Conservation (phyloP, 2,329 filamentous ascomycete species). For the Fusarium sp. region DNA sequence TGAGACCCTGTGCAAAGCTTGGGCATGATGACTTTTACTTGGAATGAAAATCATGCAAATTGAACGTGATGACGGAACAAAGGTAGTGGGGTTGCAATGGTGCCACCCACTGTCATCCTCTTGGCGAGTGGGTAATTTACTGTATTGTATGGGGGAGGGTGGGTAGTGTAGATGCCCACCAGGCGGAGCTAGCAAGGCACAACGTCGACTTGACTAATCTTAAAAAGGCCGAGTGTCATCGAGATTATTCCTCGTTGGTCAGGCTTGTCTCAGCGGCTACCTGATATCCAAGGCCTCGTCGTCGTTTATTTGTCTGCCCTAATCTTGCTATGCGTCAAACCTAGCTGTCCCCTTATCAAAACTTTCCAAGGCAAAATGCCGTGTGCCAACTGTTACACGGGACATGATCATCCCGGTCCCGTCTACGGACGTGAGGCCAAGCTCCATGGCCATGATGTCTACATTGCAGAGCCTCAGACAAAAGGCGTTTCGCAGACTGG, state of each 20-base stretch:
- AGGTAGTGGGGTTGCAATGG: not conserved
- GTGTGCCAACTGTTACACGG: not conserved
- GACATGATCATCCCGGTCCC: not conserved
- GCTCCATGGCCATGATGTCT: not conserved
- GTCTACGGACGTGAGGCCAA: not conserved
- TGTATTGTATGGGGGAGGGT: not conserved
- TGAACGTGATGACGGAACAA: not conserved
- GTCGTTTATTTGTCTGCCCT: not conserved
- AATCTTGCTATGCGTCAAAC: not conserved
- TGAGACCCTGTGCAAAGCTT: not conserved
- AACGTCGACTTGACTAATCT: not conserved
- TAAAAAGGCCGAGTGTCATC: not conserved
- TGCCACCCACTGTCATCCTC: not conserved
- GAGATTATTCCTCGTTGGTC: not conserved
- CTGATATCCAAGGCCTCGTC: not conserved
- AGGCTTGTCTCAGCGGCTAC: not conserved
- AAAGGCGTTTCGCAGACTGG: not conserved
- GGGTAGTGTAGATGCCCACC: not conserved
- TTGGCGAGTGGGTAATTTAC: not conserved
- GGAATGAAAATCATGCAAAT: not conserved
- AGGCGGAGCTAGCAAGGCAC: not conserved
- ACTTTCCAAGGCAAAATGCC: not conserved
- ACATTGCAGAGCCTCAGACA: not conserved
- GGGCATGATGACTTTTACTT: not conserved
- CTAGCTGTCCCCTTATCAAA: not conserved